phyloP scores from a whole-genome alignment of 108 stramenopile species.

The Nitzschia palea region DNA sequence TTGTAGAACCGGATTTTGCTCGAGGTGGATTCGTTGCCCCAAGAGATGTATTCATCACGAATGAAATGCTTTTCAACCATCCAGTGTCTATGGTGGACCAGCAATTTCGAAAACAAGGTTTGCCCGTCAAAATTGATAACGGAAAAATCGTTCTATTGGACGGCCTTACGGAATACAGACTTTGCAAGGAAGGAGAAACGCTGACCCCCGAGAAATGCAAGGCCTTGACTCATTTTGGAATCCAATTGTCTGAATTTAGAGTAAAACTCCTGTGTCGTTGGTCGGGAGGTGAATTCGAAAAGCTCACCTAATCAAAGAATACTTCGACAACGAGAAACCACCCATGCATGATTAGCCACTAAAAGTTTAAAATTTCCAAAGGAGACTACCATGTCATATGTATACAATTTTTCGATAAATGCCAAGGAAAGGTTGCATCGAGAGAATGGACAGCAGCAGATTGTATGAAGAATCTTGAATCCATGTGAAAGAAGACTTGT shows the following conservation, averaged over 20 bases:
- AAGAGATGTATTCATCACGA: slow-evolving; percentile 68
- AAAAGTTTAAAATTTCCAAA: too few species aligned
- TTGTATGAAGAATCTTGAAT: too few species aligned
- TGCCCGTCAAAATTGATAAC: slow-evolving; percentile 92
- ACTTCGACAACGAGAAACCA: too few species aligned
- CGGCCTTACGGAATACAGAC: slow-evolving; percentile 62
- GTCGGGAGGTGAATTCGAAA: slow-evolving; percentile 65
- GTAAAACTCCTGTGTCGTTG: slow-evolving; percentile 82
- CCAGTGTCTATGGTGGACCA: slow-evolving; percentile 93
- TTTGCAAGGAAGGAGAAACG: slow-evolving; percentile 88
- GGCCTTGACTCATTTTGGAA: slow-evolving; percentile 85
- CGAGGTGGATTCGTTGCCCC: slow-evolving; percentile 79
- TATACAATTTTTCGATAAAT: too few species aligned
- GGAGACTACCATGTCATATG: too few species aligned
- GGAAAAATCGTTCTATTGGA: slow-evolving; percentile 82
- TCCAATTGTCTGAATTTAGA: slow-evolving; percentile 76
- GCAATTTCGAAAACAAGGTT: slow-evolving; percentile 91
- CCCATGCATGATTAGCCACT: too few species aligned
- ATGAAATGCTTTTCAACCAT: slow-evolving; percentile 68
- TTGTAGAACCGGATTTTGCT: slow-evolving; percentile 89
- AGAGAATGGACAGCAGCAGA: too few species aligned
- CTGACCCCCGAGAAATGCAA: slow-evolving; percentile 90
- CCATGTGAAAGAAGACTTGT: too few species aligned
- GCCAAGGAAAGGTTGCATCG: too few species aligned
- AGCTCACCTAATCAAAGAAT: slow-evolving; percentile 10